Evolutionary conservation across 495 filamentous ascomycete species (phyloP), one percentile per base, ranked within the genome.

Genomic region (Neurospora africana): DNA sequence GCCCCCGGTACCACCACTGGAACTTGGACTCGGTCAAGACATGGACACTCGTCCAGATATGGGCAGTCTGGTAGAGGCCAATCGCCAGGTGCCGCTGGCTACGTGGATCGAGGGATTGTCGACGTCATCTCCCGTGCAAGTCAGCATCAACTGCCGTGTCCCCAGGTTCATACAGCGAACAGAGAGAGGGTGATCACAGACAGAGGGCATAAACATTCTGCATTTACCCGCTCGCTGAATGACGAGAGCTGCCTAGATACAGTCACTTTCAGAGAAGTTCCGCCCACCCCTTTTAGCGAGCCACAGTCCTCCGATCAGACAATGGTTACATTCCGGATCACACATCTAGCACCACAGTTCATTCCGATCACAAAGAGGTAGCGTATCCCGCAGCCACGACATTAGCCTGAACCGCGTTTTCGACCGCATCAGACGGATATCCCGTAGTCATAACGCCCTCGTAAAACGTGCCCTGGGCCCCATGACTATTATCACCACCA

Each of bases 401-500:
- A 71, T 89, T 83, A 38, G 87, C 87, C 78, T 88, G 87, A 70
- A 89, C 86, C 15, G 82, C 72, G 77, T 82, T 80, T 76, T 89
- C 87, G 36, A 84, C 87, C 41, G 78, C 41, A 9, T 44, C 41
- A 4, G 41, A 44, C 21, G 41, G 41, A 44, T 44, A 44, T 19
- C 41, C 41, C 3, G 41, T 21, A 3, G 41, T 44, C 41, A 44
- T 44, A 5, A 44, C 41, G 3, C 41, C 41, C 68, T 76, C 43
- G 21, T 69, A 44, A 21, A 44, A 44, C 3, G 41, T 44, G 19
- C 41, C 41, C 41, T 44, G 41, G 19, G 41, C 41, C 41, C 41
- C 41, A 19, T 44, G 41, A 21, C 41, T 44, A 8, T 44, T 44
- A 70, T 88, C 86, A 21, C 86, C 86, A 8, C 72, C 72, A 15